Evolutionary conservation across 768 basidiomycete species (phyloP), one percentile per base, ranked within the genome.

Genomic region (Tulasnella sp.): DNA sequence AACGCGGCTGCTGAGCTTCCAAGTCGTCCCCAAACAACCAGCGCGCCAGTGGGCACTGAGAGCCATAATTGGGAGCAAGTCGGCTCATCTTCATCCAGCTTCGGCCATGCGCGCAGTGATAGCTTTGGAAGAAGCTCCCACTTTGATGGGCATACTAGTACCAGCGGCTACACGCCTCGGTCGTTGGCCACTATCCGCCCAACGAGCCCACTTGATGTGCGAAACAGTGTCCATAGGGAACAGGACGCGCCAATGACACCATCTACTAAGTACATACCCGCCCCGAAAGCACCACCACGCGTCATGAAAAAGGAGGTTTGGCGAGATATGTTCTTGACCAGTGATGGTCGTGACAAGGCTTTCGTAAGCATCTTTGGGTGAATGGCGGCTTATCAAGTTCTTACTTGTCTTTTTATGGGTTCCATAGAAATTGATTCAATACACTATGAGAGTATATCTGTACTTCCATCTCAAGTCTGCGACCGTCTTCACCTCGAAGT

Each of bases 401-500:
- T n/a, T n/a, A n/a, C n/a, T n/a, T n/a, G n/a, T n/a, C n/a, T n/a
- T n/a, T n/a, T n/a, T n/a, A n/a, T n/a, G n/a, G n/a, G n/a, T n/a
- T n/a, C n/a, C 42, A 51, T 64, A 91, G 88, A 92, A 92, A 89
- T 67, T 90, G 58, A 81, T 92, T 58, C 89, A 92, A 74, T 92
- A 91, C 69, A 78, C 85, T 23, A 80, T 92, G 63, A 80, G 81
- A 49, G 72, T 89, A 52, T 87, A 83, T 69, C 75, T 91, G 34
- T 69, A 86, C 30, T 80, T 88, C 69, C 88, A 92, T 43, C 52
- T 38, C 55, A 42, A 60, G 51, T 15, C 60, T 30, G 38, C 58
- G 48, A 19, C 45, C 29, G 41, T 58, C 17, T 41, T 59, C 50
- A 53, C 75, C 79, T 38, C 55, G 52, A 30, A 44, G 45, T 17